Percentiles rank a stretch among this genome's conserved stretches.
phyloP scores from a whole-genome alignment of 345 rosid genomes.

The Ceriops decandra region DNA sequence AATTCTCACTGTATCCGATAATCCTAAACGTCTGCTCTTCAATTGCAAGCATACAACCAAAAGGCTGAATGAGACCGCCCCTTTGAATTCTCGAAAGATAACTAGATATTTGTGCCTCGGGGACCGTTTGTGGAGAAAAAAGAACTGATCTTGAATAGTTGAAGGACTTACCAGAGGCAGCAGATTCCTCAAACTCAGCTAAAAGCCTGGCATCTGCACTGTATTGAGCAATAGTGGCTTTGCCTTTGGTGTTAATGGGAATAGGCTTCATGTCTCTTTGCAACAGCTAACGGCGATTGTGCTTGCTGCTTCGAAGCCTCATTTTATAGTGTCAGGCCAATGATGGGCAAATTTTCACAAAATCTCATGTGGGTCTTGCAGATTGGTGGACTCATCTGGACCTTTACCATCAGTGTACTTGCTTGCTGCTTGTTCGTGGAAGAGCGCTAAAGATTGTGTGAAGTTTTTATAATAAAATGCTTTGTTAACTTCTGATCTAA shows the following conservation, averaged over 20 bases:
- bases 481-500: no score
- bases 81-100: constrained; percentile 66
- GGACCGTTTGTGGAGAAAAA: constrained; percentile 40
- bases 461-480: no score
- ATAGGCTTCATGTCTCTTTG: constrained; percentile 46
- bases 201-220: constrained; percentile 69
- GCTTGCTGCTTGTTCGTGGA: neutral
- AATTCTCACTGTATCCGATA: constrained; percentile 63
- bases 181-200: constrained; percentile 68
- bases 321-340: neutral
- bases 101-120: constrained; percentile 65
- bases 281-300: constrained; percentile 39
- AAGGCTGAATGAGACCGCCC: constrained; percentile 77
- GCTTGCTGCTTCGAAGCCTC: constrained; percentile 10
- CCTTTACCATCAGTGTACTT: constrained; percentile 6
- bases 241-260: constrained; percentile 19
- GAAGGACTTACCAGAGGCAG: constrained; percentile 59
- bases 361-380: constrained; percentile 15
- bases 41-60: constrained; percentile 71
- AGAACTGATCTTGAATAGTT: constrained; percentile 62
- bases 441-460: no score
- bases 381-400: constrained; percentile 6
- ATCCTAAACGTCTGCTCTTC: constrained; percentile 60
- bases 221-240: constrained; percentile 50
- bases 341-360: neutral